phyloP scores from a whole-genome alignment of 164 flowering plant genomes.

The Dillenia suffruticosa region DNA sequence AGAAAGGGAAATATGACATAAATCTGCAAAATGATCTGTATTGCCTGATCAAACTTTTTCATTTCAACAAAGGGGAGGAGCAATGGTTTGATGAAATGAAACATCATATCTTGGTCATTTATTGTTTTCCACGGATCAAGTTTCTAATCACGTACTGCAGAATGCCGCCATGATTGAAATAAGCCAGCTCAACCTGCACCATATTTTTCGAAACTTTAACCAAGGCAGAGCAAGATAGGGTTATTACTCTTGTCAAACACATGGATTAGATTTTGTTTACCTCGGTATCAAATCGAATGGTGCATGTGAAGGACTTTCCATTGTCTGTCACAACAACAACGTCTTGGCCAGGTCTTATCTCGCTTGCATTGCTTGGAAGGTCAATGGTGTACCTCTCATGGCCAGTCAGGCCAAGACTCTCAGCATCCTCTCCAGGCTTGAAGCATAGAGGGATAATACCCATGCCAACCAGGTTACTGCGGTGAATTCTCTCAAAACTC shows the following conservation, averaged over 20 bases:
- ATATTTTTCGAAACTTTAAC: background rate
- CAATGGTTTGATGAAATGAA: too few species aligned
- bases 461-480: conserved; percentile 86
- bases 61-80: too few species aligned
- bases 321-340: conserved; percentile 60
- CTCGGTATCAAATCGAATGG: conserved; percentile 81
- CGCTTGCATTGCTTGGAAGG: conserved; percentile 59
- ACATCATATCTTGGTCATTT: too few species aligned
- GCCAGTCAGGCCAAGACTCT: conserved; percentile 68
- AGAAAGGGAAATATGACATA: too few species aligned
- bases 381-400: conserved; percentile 75
- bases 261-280: conserved; percentile 20
- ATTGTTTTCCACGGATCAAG: conserved; percentile 11
- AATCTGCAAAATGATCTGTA: too few species aligned
- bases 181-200: conserved; percentile 84
- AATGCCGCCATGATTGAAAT: conserved; percentile 86
- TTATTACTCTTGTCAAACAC: too few species aligned
- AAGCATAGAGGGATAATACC: conserved; percentile 80
- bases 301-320: conserved; percentile 75
- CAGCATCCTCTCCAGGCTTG: conserved; percentile 82
- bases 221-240: too few species aligned
- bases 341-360: conserved; percentile 79
- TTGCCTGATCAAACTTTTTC: too few species aligned
- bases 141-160: conserved; percentile 81
- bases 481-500: conserved; percentile 83